Conservation (phyloP, 305 asterid species). For the Solanum hybrid region DNA sequence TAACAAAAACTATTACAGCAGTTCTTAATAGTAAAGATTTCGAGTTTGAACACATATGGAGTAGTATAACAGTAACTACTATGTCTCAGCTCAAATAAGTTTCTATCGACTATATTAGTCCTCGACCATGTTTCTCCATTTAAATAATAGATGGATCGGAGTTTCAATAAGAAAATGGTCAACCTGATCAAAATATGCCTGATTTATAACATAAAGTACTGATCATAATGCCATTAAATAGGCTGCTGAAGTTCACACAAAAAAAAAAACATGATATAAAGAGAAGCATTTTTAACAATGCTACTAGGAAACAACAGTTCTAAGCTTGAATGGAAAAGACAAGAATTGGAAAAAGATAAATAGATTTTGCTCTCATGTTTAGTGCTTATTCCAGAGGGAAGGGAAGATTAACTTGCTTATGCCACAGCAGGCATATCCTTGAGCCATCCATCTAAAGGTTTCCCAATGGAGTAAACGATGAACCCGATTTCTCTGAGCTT, state of each 20-base stretch:
- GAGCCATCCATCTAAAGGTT: slow-evolving; percentile 20
- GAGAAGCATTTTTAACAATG: background rate
- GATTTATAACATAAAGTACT: background rate
- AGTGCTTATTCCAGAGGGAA: background rate
- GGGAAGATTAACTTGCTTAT: background rate
- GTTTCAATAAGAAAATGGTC: background rate
- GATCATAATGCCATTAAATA: background rate
- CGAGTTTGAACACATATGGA: background rate
- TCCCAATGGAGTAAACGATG: slow-evolving; percentile 23
- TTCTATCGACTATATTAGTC: background rate
- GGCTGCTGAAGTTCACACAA: background rate
- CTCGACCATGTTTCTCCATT: background rate
- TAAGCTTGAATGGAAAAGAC: background rate
- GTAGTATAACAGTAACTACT: background rate
- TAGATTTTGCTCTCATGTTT: background rate
- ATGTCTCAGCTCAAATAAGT: background rate
- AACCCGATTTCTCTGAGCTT: slow-evolving; percentile 23
- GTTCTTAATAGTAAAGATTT: background rate
- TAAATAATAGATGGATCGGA: background rate
- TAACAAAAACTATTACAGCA: background rate
- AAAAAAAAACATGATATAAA: background rate
- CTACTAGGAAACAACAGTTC: background rate
- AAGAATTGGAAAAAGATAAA: background rate
- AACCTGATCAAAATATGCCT: background rate
- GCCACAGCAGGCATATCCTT: slow-evolving; percentile 17